Evolutionary conservation across 129 eudicot species (phyloP).

Genomic region (Centella asiatica): DNA sequence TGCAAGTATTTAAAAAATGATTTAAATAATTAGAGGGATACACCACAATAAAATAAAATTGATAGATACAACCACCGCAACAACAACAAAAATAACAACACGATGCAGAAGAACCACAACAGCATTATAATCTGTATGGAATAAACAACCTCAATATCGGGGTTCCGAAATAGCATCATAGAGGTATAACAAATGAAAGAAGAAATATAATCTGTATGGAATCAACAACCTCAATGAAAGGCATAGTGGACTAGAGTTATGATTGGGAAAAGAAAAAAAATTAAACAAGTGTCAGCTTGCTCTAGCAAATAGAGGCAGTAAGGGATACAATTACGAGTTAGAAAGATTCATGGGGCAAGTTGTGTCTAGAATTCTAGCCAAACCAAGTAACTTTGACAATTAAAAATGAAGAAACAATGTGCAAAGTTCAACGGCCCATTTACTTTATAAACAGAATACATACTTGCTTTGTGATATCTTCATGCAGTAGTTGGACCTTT

Average conservation of each 20-base stretch:
- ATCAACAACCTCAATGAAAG: no score
- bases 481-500: constrained; percentile 61
- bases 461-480: constrained; percentile 72
- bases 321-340: no score
- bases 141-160: no score
- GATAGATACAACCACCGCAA: not conserved
- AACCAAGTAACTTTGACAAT: not conserved
- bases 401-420: not conserved
- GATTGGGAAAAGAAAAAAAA: no score
- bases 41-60: not conserved
- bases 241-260: no score
- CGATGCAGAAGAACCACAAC: not conserved
- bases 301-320: no score
- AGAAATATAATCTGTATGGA: no score
- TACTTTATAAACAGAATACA: constrained; percentile 19
- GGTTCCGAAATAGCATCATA: no score
- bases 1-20: constrained; percentile 21
- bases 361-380: no score
- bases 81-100: not conserved
- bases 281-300: no score
- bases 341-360: no score
- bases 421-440: not conserved
- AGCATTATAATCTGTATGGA: not conserved
- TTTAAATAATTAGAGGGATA: not conserved
- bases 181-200: no score